Percentiles rank a stretch among this genome's conserved stretches.
phyloP scores from a whole-genome alignment of 495 filamentous ascomycete species.

The Pseudevernia furfuracea region DNA sequence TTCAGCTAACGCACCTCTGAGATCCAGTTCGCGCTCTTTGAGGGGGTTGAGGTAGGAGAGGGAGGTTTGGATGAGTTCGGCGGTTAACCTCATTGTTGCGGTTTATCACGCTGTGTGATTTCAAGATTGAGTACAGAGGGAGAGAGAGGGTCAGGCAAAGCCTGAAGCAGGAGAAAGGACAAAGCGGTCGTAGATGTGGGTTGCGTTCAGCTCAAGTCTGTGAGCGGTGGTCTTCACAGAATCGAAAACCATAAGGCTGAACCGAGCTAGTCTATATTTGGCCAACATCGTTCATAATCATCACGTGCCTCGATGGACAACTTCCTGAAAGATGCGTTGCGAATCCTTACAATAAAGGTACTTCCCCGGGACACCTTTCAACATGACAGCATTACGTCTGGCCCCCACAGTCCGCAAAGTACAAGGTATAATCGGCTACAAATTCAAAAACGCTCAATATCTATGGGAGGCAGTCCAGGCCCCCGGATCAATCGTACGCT shows the following conservation, averaged over 20 bases:
- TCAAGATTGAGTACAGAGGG: neutral
- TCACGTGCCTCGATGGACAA: neutral
- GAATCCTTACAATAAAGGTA: neutral
- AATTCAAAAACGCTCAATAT: conserved; percentile 14
- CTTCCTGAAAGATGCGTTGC: neutral
- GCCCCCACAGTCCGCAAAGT: neutral
- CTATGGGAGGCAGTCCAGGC: conserved; percentile 19
- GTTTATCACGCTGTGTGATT: neutral
- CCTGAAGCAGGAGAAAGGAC: neutral
- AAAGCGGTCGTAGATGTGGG: too few relatives aligned
- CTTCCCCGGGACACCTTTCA: neutral
- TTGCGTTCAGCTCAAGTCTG: neutral
- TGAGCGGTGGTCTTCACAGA: neutral
- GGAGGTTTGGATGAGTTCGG: conserved; percentile 83
- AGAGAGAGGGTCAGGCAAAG: neutral
- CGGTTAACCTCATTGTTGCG: conserved; percentile 76
- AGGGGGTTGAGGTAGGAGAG: conserved; percentile 96
- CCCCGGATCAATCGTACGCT: conserved; percentile 9
- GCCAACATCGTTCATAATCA: neutral
- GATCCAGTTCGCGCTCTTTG: conserved; percentile 96
- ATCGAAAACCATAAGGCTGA: conserved; percentile 12
- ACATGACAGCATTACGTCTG: conserved; percentile 2
- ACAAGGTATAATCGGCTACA: conserved; percentile 14
- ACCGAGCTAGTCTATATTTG: conserved; percentile 8
- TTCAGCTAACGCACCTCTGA: conserved; percentile 95